phyloP scores from a whole-genome alignment of 1,139 yeast genomes.

The Pichia inconspicua region DNA sequence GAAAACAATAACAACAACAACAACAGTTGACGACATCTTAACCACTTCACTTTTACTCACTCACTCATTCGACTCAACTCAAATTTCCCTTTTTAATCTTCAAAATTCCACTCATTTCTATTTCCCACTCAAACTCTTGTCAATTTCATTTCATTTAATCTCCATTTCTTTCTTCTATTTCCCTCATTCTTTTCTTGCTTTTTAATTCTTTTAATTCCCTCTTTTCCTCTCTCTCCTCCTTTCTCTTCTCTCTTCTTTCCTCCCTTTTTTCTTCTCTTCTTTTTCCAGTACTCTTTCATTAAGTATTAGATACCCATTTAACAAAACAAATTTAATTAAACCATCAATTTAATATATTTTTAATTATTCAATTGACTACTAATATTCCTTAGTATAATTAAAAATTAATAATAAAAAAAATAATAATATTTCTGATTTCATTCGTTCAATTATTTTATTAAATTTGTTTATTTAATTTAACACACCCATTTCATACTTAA shows the following conservation, averaged over 20 bases:
- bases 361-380: neutral
- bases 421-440: neutral
- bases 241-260: constrained; percentile 2
- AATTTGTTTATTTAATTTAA: too few relatives aligned
- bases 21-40: too few relatives aligned
- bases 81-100: too few relatives aligned
- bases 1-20: too few relatives aligned
- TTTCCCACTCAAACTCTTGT: neutral
- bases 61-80: too few relatives aligned
- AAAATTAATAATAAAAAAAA: too few relatives aligned
- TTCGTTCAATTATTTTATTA: neutral
- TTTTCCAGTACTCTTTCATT: constrained; percentile 12
- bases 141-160: neutral
- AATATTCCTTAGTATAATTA: neutral
- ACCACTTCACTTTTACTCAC: too few relatives aligned
- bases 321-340: neutral
- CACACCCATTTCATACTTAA: neutral
- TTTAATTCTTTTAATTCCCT: neutral
- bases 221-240: neutral
- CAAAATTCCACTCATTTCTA: neutral
- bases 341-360: neutral
- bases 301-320: constrained; percentile 12
- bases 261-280: neutral
- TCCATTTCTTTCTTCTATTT: neutral
- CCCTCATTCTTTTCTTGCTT: neutral